phyloP scores from a whole-genome alignment of 2,329 filamentous ascomycete genomes.

The Colletotrichum sp. region DNA sequence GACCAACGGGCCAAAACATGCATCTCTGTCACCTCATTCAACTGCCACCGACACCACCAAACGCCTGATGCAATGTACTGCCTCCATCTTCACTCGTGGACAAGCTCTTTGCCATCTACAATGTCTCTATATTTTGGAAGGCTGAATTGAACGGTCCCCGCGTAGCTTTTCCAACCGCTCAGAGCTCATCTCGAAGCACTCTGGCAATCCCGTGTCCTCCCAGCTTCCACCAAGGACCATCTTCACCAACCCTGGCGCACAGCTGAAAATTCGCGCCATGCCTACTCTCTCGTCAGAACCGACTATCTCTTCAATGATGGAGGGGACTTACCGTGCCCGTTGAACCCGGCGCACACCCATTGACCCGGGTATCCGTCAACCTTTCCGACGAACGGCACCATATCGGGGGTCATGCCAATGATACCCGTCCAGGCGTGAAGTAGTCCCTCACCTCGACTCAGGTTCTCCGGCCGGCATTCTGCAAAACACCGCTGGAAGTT shows the following conservation, averaged over 20 bases:
- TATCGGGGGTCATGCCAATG: constrained; percentile 51
- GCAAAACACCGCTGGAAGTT: not conserved
- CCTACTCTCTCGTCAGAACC: constrained; percentile 8
- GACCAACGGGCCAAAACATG: not conserved
- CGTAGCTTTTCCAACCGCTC: not conserved
- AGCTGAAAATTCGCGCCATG: constrained; percentile 51
- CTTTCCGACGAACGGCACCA: constrained; percentile 49
- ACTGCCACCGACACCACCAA: not conserved
- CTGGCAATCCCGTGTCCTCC: constrained; percentile 36
- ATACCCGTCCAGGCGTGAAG: constrained; percentile 53
- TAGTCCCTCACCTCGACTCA: constrained; percentile 41
- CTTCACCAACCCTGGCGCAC: constrained; percentile 47
- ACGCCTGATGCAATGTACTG: not conserved
- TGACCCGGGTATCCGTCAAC: constrained; percentile 45
- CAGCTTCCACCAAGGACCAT: constrained; percentile 41
- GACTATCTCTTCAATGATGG: not conserved
- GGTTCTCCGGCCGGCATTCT: not conserved
- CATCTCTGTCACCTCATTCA: not conserved
- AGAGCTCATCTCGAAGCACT: constrained; percentile 19
- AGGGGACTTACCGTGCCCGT: constrained; percentile 24
- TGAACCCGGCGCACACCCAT: constrained; percentile 54
- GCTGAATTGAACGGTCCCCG: not conserved
- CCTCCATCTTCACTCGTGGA: not conserved
- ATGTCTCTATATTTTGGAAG: not conserved
- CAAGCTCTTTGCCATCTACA: not conserved